Base-by-base conservation (phyloP, 371 early-diverging fungal genomes). In the Mucor piriformis region DNA sequence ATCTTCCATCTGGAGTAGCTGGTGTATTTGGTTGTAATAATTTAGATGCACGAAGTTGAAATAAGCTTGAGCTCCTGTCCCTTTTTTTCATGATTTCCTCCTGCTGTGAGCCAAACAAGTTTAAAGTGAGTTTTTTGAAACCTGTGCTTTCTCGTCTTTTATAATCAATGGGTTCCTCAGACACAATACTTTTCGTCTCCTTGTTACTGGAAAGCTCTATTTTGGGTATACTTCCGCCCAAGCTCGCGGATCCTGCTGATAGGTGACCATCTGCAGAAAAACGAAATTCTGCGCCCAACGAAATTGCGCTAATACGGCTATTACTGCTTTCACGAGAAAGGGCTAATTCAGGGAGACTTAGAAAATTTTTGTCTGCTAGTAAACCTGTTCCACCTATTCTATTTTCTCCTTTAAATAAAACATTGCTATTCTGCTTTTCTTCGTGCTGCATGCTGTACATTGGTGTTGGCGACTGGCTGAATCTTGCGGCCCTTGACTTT, bases 381-480 rank as follows among this genome's bases (percentile, higher is more conserved):
- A 18, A 29, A 0, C 15, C 12, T 32, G 6, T 25, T 54, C 42
- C 42, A 43, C 13, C 53, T 23, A 24, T 53, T 40, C n/a, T 24
- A 4, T 27, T 24, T 21, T 20, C 52, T 35, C 52, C 52, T 37
- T 37, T 34, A 37, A 35, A 23, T 15, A 34, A 34, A 35, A 21
- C 25, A 42, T 3, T 33, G 13, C 33, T 13, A 6, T 20, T 20
- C 21, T n/a, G 12, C 16, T 25, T 29, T 37, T 34, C 12, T 34
- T 43, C 38, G 38, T 53, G 40, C 20, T 35, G 38, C 48, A 54
- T 4, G 32, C 20, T 27, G 50, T 50, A 3, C 60, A 44, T 44
- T 3, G 60, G 43, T n/a, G 66, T 55, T 16, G 70, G 52, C 15
- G 70, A 66, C 8, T 66, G 60, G 40, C 70, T 70, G 50, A 70